Percentiles rank a stretch among this genome's conserved stretches.
phyloP scores from a whole-genome alignment of 257 asterid genomes.

The Galeopsis tetrahit region DNA sequence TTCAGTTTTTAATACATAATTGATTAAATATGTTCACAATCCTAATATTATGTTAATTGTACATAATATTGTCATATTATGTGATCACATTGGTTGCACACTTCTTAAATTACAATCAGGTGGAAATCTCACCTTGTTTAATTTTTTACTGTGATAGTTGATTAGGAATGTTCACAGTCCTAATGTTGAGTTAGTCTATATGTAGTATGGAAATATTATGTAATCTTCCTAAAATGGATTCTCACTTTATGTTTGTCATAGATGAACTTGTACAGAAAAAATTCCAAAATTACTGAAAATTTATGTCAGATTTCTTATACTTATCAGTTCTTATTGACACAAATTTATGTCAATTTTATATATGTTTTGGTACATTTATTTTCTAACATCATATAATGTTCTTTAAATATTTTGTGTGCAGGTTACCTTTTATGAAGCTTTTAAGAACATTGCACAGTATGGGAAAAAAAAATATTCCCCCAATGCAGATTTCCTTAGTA shows the following conservation, averaged over 20 bases:
- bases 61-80: neutral
- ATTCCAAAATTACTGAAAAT: neutral
- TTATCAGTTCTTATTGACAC: constrained; percentile 13
- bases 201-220: neutral
- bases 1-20: constrained; percentile 16
- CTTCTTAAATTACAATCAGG: constrained; percentile 15
- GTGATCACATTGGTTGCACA: constrained; percentile 18
- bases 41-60: neutral
- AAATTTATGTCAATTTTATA: neutral
- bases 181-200: neutral
- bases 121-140: neutral
- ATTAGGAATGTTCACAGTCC: neutral
- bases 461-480: constrained; percentile 62
- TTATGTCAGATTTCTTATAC: constrained; percentile 4
- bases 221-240: neutral
- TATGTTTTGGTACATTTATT: neutral
- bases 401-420: constrained; percentile 29
- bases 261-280: constrained; percentile 1
- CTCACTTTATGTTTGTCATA: neutral
- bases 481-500: constrained; percentile 45
- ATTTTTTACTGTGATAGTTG: neutral
- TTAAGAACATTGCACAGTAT: constrained; percentile 58
- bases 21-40: neutral
- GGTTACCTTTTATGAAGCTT: constrained; percentile 83
- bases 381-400: constrained; percentile 13